These are phyloP conservation scores for Amphicarpaea edgeworthii DNA, from an alignment of 306 rosid genomes.

Conservation along the genomic window DNA sequence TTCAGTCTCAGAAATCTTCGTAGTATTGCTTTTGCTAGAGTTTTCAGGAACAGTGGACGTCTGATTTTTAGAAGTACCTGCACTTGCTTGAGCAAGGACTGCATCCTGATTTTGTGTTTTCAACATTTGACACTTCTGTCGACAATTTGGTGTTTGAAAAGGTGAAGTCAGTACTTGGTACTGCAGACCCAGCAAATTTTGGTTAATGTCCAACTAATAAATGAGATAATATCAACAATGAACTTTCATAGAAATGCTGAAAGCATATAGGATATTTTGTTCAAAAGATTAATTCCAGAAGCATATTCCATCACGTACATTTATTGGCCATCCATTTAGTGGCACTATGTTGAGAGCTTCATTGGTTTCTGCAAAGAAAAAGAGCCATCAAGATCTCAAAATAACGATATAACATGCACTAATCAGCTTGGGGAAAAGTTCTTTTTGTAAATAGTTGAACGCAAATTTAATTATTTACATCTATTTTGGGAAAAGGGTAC, in stretches of 20 bases:
- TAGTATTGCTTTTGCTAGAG: conserved; percentile 19
- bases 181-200: conserved; percentile 18
- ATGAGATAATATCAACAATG: conserved; percentile 30
- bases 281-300: conserved; percentile 37
- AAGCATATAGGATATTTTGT: conserved; percentile 13
- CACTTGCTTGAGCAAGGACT: conserved; percentile 37
- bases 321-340: conserved; percentile 47
- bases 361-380: conserved; percentile 50
- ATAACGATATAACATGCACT: conserved; percentile 6
- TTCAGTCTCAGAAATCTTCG: conserved; percentile 42
- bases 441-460: neutral
- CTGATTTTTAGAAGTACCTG: conserved; percentile 39
- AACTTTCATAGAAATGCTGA: conserved; percentile 8
- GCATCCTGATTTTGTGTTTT: conserved; percentile 48
- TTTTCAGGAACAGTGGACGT: conserved; percentile 37
- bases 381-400: conserved; percentile 26
- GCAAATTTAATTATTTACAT: conserved; percentile 4
- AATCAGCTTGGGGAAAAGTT: conserved; percentile 8
- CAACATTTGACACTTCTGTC: conserved; percentile 38
- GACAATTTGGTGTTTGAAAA: conserved; percentile 50
- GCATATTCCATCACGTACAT: conserved; percentile 50
- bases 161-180: conserved; percentile 44
- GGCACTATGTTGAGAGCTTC: conserved; percentile 42
- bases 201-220: conserved; percentile 14
- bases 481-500: conserved; percentile 4